These are phyloP conservation scores for Ascomycota sp. DNA, from an alignment of 2,329 filamentous ascomycete genomes.

Conservation along the genomic window DNA sequence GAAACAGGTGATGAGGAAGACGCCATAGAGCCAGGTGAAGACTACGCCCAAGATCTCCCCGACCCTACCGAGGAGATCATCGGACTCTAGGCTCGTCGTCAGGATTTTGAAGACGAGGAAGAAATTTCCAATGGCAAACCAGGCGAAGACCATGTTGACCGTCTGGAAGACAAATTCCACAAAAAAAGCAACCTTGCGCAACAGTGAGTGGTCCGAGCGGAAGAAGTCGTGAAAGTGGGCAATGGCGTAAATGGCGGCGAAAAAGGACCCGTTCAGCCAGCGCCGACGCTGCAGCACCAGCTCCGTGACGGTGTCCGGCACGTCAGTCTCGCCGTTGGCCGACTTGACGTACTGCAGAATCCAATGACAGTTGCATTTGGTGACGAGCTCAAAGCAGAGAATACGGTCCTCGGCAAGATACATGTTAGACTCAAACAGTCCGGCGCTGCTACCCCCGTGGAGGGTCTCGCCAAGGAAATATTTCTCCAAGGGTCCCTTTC, in stretches of 20 bases:
- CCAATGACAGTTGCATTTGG: constrained; percentile 95
- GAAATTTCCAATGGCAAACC: constrained; percentile 98
- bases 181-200: constrained; percentile 77
- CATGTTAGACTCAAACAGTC: constrained; percentile 98
- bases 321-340: constrained; percentile 88
- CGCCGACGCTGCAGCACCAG: constrained; percentile 87
- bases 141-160: constrained; percentile 92
- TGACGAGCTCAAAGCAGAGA: constrained; percentile 92
- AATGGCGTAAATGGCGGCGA: constrained; percentile 86
- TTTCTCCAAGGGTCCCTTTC: constrained; percentile 65
- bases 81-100: constrained; percentile 60
- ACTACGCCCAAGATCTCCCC: constrained; percentile 70
- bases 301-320: constrained; percentile 83
- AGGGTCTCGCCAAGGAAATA: constrained; percentile 96
- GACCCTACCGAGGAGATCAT: constrained; percentile 48
- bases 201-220: constrained; percentile 70
- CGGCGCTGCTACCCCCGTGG: constrained; percentile 75
- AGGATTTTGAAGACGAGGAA: constrained; percentile 97
- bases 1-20: constrained; percentile 25
- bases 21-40: constrained; percentile 92
- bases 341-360: constrained; percentile 97
- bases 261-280: constrained; percentile 97
- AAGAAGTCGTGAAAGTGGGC: constrained; percentile 94
- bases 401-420: constrained; percentile 98
- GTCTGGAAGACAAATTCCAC: constrained; percentile 90